phyloP scores from a whole-genome alignment of 257 asterid species.

The Solanum etuberosum region DNA sequence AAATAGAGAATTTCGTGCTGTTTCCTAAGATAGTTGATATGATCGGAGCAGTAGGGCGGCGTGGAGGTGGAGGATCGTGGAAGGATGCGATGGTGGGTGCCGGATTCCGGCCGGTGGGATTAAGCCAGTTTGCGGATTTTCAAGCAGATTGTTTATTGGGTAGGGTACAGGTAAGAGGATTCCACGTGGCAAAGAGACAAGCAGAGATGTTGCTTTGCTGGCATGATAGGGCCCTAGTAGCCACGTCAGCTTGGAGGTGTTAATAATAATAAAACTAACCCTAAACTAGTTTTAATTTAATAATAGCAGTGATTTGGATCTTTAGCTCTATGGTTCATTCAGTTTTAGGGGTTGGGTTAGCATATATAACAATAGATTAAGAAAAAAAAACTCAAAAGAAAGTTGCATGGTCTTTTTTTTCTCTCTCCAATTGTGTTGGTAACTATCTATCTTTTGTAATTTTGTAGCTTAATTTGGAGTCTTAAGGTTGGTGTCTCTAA shows the following conservation, averaged over 20 bases:
- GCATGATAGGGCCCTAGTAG: constrained; percentile 79
- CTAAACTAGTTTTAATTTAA: background rate
- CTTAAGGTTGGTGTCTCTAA: background rate
- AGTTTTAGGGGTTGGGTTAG: constrained; percentile 4
- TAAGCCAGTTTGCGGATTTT: constrained; percentile 69
- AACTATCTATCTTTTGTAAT: background rate
- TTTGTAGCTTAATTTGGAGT: background rate
- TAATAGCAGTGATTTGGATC: background rate
- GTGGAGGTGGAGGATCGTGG: constrained; percentile 34
- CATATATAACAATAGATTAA: background rate
- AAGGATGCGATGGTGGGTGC: constrained; percentile 75
- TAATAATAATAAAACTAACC: background rate
- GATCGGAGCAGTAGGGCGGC: constrained; percentile 50
- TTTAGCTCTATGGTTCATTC: background rate
- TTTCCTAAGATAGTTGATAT: constrained; percentile 65
- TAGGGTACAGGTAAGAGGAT: constrained; percentile 66
- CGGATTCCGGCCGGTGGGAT: constrained; percentile 69
- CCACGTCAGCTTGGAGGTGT: constrained; percentile 91
- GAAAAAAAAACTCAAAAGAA: background rate
- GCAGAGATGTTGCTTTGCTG: constrained; percentile 98
- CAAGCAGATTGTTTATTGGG: constrained; percentile 80
- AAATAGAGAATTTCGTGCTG: constrained; percentile 60
- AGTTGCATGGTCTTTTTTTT: background rate
- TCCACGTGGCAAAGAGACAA: constrained; percentile 75
- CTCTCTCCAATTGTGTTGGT: background rate